Evolutionary conservation across 495 filamentous ascomycete species (phyloP), one percentile per base, ranked within the genome.

Genomic region (Elasticomyces elasticus): DNA sequence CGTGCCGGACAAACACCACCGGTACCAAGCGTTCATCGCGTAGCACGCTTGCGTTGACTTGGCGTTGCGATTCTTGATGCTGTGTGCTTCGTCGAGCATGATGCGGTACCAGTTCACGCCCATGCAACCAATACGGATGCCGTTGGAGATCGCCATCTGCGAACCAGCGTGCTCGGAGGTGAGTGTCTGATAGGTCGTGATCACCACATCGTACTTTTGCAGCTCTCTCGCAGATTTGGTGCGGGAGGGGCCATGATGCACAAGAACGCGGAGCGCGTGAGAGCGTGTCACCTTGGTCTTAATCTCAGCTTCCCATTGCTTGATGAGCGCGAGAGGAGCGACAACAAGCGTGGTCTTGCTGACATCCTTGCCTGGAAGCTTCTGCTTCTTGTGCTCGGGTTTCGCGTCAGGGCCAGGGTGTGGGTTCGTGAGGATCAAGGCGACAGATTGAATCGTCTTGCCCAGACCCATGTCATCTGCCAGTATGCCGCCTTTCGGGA

Each of bases 41-140:
- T 80, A 98, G 48, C 81, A 85, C 17, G 91, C 88, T 62, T 95
- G 83, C 0, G 92, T 92, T 10, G 84, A 83, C 70, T 98, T 98
- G 15, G 92, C 89, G 63, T 92, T 95, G 23, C 89, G 83, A 67
- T 98, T 98, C 70, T 97, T 97, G 75, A 98, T 97, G 23, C 86
- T 94, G 68, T 96, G 92, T 3, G 92, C 92, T 71, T 98, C 92
- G 57, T 98, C 92, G 15, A 97, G 77, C 47, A 98, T 91, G 55
- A 96, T 80, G 19, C 92, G 86, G 66, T 88, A 96, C 92, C 92
- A 98, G 64, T 90, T 81, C 7, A 95, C 71, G 43, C 86, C 87
- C 62, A 97, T 95, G 54, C 90, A 87, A 10, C 90, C 91, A 37
- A 83, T 77, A 59, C 89, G 84, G 19, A 82, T 71, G 2, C 76